These are phyloP conservation scores for Xenoacremonium recifei DNA, from an alignment of 2,329 filamentous ascomycete genomes.

Conservation along the genomic window DNA sequence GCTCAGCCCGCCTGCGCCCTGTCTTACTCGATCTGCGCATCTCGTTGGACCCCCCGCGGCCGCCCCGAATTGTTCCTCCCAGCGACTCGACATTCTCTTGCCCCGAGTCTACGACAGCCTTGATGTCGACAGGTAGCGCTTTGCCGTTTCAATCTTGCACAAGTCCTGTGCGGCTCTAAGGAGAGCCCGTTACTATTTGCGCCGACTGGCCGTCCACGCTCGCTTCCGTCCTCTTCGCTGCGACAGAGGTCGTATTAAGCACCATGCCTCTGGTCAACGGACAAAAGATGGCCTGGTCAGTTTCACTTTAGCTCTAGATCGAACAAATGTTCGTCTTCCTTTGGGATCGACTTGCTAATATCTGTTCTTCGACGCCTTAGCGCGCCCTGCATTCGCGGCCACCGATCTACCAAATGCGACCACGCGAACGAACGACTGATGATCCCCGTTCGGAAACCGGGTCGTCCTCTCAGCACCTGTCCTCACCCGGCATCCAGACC, in stretches of 20 bases:
- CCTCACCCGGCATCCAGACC: constrained; percentile 61
- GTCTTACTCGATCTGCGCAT: too few relatives aligned
- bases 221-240: constrained; percentile 10
- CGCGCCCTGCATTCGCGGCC: constrained; percentile 72
- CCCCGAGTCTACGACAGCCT: constrained; percentile 1
- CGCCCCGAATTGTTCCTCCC: too few relatives aligned
- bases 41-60: too few relatives aligned
- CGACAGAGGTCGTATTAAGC: constrained; percentile 7
- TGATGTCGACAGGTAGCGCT: constrained; percentile 16
- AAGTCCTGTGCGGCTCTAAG: constrained; percentile 18
- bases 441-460: constrained; percentile 70
- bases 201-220: not conserved
- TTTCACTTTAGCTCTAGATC: constrained; percentile 12
- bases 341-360: not conserved
- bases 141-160: constrained; percentile 9
- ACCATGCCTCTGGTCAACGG: constrained; percentile 69
- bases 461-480: constrained; percentile 67
- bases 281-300: constrained; percentile 73
- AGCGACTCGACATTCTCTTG: not conserved
- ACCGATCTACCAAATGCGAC: constrained; percentile 73
- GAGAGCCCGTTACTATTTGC: not conserved
- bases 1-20: too few relatives aligned
- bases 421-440: constrained; percentile 67
- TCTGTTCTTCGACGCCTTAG: constrained; percentile 36
- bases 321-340: not conserved